Conservation (phyloP, 1,284 basidiomycete genomes). For the Mycosarcoma mackinlayi region DNA sequence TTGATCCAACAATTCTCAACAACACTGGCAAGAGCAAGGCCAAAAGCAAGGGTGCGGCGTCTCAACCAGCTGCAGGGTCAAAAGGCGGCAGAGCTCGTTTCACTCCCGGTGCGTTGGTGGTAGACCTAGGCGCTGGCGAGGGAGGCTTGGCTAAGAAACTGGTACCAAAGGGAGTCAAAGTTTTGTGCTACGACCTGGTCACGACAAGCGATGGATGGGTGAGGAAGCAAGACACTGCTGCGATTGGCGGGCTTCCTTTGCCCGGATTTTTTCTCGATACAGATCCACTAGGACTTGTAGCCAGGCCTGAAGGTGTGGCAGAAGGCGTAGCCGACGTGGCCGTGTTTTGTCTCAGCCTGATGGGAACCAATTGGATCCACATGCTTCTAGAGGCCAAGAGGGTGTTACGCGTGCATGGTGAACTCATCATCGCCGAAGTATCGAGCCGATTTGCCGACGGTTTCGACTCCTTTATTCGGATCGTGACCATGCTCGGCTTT, state of each 20-base stretch:
- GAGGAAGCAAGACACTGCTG: conserved; percentile 55
- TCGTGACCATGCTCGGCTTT: conserved; percentile 84
- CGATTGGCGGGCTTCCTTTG: conserved; percentile 44
- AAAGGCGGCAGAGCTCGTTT: conserved; percentile 30
- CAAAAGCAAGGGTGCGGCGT: neutral
- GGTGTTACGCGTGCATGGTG: conserved; percentile 82
- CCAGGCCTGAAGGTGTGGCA: neutral
- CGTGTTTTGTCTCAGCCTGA: conserved; percentile 92
- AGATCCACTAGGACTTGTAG: conserved; percentile 22
- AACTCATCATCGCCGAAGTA: conserved; percentile 94
- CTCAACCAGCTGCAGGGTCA: conserved; percentile 1
- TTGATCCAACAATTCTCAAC: conserved; percentile 12
- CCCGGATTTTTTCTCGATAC: conserved; percentile 32
- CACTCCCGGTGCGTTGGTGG: conserved; percentile 77
- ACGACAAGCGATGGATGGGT: conserved; percentile 75
- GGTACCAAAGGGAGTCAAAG: conserved; percentile 71
- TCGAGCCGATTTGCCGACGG: conserved; percentile 64
- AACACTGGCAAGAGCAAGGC: conserved; percentile 13
- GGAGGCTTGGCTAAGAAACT: conserved; percentile 79
- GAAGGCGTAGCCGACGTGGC: conserved; percentile 83
- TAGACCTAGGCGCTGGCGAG: conserved; percentile 95
- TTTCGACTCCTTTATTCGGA: conserved; percentile 77
- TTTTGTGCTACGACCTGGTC: conserved; percentile 82
- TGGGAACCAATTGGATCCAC: conserved; percentile 95
- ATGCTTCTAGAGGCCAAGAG: conserved; percentile 90